These are phyloP conservation scores for Silybum marianum DNA, from an alignment of 129 eudicot genomes.

Conservation along the genomic window DNA sequence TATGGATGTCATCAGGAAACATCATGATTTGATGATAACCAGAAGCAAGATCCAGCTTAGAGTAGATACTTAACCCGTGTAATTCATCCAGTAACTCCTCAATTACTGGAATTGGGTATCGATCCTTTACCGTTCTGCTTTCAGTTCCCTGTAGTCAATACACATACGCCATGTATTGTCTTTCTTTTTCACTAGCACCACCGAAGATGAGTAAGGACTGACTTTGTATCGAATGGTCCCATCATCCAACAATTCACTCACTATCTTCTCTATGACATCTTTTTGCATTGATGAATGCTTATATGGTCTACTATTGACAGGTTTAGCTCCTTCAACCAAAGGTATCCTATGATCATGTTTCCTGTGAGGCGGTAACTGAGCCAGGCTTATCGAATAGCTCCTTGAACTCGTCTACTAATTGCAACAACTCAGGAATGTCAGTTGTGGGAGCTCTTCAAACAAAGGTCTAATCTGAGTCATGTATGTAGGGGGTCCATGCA, in stretches of 20 bases:
- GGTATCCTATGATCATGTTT: too few relatives aligned
- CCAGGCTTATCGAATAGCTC: too few relatives aligned
- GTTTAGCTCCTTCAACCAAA: neutral
- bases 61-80: neutral
- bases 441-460: too few relatives aligned
- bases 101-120: neutral
- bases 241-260: neutral
- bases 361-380: too few relatives aligned
- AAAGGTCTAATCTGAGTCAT: neutral
- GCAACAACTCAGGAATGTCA: neutral
- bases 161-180: neutral
- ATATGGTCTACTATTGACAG: neutral
- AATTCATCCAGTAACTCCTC: neutral
- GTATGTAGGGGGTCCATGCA: neutral
- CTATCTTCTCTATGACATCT: neutral
- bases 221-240: neutral
- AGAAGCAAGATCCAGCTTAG: slow-evolving; percentile 6
- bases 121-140: too few relatives aligned
- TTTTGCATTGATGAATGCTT: neutral
- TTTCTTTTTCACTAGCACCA: neutral
- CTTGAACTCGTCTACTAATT: neutral
- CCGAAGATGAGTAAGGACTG: neutral
- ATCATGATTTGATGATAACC: slow-evolving; percentile 12
- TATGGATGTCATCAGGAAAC: neutral
- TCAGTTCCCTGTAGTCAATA: too few relatives aligned